Base-by-base conservation (phyloP, 116 monocot species). In the Phalaenopsis hybrid region DNA sequence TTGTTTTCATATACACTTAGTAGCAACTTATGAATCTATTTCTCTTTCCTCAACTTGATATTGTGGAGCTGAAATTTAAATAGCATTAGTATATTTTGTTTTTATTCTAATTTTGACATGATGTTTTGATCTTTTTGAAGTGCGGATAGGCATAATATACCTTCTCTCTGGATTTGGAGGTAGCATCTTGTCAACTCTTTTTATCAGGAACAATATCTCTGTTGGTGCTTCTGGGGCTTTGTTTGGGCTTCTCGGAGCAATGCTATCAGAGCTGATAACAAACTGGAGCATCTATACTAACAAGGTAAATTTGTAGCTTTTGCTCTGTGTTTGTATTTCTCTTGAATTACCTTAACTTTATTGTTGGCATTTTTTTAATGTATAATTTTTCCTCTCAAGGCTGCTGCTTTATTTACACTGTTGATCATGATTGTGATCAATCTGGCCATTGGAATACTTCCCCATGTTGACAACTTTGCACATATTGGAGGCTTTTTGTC, bases 201-300 rank as follows among this genome's bases (percentile, higher is more conserved):
- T 96, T 80, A 81, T 92, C 23, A 84, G 88, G 70, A 90, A 92
- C 73, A 87, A 63, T 79, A 85, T 96, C 37, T 94, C 94, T 23
- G 96, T 96, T 9, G 96, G 96, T 81, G 96, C 96, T 68, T 96
- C 96, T 51, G 96, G 96, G 74, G 91, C 96, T 76, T 88, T 96
- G 8, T 96, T 96, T 81, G 96, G 96, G 67, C 92, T 96, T 74
- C 92, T 96, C 77, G 96, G 96, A 59, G 92, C 96, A 72, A 91
- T 96, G 94, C 81, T 96, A 2, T 93, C 96, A 23, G 96, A 96
- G 81, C 92, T 96, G 46, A 80, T 96, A 11, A 94, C 94, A 84
- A 96, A 96, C 78, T 96, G 94, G 92, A 88, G 87, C 28, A 86
- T 96, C 20, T 96, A 96, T 75, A 87, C 91, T 10, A 91, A 92